These are phyloP conservation scores for Metahyphopichia silvanorum DNA, from an alignment of 805 yeast genomes.

Conservation along the genomic window DNA sequence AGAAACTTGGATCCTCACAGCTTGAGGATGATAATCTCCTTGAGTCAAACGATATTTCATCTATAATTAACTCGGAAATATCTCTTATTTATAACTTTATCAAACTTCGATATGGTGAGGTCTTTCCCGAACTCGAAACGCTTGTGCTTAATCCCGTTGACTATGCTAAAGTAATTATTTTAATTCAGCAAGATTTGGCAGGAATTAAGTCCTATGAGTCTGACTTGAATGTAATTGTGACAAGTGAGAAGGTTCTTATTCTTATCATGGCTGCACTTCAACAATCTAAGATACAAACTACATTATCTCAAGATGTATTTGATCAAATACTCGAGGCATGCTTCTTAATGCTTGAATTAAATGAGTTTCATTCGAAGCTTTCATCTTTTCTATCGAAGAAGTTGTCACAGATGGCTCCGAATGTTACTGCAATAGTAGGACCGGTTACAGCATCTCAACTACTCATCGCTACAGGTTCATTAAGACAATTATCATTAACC, in stretches of 20 bases:
- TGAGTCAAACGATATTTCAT: too few species aligned
- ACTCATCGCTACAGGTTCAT: slow-evolving; percentile 65
- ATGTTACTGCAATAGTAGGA: slow-evolving; percentile 69
- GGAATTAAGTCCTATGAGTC: slow-evolving; percentile 26
- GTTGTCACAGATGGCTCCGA: slow-evolving; percentile 70
- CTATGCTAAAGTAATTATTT: slow-evolving; percentile 51
- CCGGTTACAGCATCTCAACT: slow-evolving; percentile 71
- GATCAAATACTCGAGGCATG: slow-evolving; percentile 42
- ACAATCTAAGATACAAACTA: slow-evolving; percentile 34
- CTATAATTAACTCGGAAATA: slow-evolving; percentile 55
- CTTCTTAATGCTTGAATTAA: slow-evolving; percentile 44
- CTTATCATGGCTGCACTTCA: slow-evolving; percentile 69
- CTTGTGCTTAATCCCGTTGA: slow-evolving; percentile 60
- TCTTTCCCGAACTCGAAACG: slow-evolving; percentile 70
- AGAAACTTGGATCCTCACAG: slow-evolving; percentile 14
- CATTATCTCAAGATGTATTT: slow-evolving; percentile 27
- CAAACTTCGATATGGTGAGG: slow-evolving; percentile 49
- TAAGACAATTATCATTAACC: slow-evolving; percentile 57
- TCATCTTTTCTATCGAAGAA: slow-evolving; percentile 54
- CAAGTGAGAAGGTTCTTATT: slow-evolving; percentile 67
- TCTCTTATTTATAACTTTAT: slow-evolving; percentile 45
- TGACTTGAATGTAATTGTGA: slow-evolving; percentile 40
- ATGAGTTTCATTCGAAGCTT: slow-evolving; percentile 40
- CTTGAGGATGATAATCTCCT: too few species aligned
- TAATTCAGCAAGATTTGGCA: slow-evolving; percentile 48